Evolutionary conservation across 805 yeast genomes (phyloP), one percentile per base, ranked within the genome.

Genomic region (Grigorovia transvaalensis): DNA sequence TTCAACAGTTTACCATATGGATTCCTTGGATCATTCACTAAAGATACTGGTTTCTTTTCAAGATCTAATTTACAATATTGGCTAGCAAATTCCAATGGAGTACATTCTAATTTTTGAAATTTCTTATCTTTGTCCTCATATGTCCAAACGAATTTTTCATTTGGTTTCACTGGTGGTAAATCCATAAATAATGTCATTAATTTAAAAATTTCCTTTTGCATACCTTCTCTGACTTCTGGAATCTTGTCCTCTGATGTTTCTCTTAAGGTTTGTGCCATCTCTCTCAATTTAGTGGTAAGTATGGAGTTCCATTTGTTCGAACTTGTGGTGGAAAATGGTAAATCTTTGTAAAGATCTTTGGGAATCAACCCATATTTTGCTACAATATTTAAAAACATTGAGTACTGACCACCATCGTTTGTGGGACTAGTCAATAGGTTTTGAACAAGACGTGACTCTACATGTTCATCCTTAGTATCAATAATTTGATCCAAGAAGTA

Each of bases 321-420:
- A 17, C 70, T 66, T 2, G 86, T 77, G 17, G 84, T 72, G 44
- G 80, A 78, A 51, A 70, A 72, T 29, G 80, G 73, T 51, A 80
- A 74, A 65, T 88, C 96, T 11, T 91, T 90, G 69, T 77, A 88
- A 17, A 79, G 66, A 56, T 77, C 79, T 61, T 82, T 74, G 42
- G 96, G 96, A 50, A 88, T 85, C 50, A 85, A 63, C 30, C 96
- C 96, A 60, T 88, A 88, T 68, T 88, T 88, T 56, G 81, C 80
- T 49, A 87, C 77, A 52, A 88, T 65, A 67, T 87, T 85, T 48
- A 82, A 74, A 64, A 86, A 79, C 93, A 88, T 84, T 57, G 85
- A 82, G 75, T 85, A 87, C 68, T 88, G 96, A 50, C 96, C 96
- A 59, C 96, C 96, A 63, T 88, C 96, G 53, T 76, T 66, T 46